Percentiles rank a stretch among this genome's conserved stretches.
Evolutionary conservation across 2,329 filamentous ascomycete species (phyloP).

Genomic region (Monosporascus sp.): DNA sequence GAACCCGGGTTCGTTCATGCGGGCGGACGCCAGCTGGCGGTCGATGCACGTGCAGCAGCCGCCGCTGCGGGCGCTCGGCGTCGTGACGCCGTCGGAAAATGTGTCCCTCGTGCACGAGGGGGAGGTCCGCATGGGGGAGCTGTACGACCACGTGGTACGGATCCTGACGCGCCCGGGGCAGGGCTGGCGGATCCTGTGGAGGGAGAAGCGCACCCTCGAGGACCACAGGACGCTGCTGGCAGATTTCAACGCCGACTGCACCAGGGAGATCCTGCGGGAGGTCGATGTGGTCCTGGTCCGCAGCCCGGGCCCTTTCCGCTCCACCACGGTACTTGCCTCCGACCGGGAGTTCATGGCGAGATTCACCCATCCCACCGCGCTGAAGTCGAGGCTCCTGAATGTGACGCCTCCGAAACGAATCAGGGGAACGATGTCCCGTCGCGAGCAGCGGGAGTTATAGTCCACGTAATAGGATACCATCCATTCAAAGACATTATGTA

Average conservation of each 20-base stretch:
- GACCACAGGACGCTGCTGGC: background rate
- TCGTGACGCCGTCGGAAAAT: background rate
- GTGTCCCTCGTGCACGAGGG: background rate
- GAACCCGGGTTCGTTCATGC: background rate
- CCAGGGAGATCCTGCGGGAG: background rate
- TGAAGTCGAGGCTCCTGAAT: background rate
- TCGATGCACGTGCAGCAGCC: constrained; percentile 6
- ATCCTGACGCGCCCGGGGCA: background rate
- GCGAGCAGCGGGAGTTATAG: background rate
- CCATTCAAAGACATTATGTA: background rate
- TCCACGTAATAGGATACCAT: background rate
- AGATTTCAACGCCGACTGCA: background rate
- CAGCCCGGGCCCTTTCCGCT: background rate
- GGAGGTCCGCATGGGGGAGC: constrained; percentile 1
- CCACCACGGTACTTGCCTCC: background rate
- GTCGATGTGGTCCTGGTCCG: constrained; percentile 1
- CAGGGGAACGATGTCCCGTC: background rate
- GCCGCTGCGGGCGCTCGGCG: constrained; percentile 1
- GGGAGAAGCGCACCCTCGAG: background rate
- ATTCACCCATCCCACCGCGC: background rate
- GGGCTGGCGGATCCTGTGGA: constrained; percentile 2
- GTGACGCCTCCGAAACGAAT: background rate
- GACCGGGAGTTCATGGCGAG: background rate
- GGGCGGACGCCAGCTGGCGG: constrained; percentile 3
- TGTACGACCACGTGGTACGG: constrained; percentile 4